Base-by-base conservation (phyloP, 2,329 filamentous ascomycete species). In the Fusarium irregulare region DNA sequence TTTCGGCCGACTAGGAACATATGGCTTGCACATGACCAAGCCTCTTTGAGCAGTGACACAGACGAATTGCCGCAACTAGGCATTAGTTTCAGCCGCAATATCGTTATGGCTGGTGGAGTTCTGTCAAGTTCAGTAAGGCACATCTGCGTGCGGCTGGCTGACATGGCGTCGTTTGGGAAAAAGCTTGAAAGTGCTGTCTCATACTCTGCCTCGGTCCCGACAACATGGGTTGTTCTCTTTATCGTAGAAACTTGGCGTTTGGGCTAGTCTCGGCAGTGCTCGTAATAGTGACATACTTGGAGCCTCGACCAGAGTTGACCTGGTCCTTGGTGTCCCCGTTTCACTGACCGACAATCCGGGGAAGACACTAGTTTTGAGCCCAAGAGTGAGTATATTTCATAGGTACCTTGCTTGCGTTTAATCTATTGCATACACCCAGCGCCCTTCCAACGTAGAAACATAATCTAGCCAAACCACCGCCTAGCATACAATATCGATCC, bases 81-180 rank as follows among this genome's bases (percentile, higher is more conserved):
- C 25, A 47, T 42, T 48, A 42, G 34, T 55, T 60, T 61, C 62
- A 55, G 62, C 62, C 49, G 48, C 62, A 49, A 50, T 50, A 55
- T 60, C 13, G 50, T n/a, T 44, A 46, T 57, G 32, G 56, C 41
- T 45, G 53, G 30, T 46, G 44, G 27, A 30, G 34, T 51, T 14
- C 20, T n/a, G 34, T 41, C 44, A 34, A 49, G 47, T 49, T 55
- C 13, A 66, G 62, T 60, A 66, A 66, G 44, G 61, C 48, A 62
- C 59, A 48, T 28, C 55, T 49, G 45, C 46, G 34, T 67, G 63
- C 60, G 64, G 67, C 67, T 70, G 67, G 67, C 67, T 70, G 67
- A 70, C 23, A 42, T 28, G 55, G 48, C 53, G 62, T 49, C 28
- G 32, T 49, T 32, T 40, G 49, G 20, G 20, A 34, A 58, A 30